phyloP scores from a whole-genome alignment of 202 grass and related monocot species.

The Brachypodium distachyon region DNA sequence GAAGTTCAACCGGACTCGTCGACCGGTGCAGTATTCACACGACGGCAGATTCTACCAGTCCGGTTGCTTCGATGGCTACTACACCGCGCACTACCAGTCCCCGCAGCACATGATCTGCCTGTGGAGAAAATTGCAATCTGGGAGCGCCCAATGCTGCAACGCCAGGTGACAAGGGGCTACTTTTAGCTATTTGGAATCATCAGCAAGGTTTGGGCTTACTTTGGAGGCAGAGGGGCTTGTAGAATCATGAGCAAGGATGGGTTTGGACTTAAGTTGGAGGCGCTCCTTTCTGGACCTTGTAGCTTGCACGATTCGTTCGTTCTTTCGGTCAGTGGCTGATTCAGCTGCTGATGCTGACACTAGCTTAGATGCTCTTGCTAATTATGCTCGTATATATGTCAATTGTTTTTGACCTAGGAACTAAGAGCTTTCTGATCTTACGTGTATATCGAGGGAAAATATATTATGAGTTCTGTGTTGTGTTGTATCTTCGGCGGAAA shows the following conservation, averaged over 20 bases:
- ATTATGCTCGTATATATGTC: slow-evolving; percentile 11
- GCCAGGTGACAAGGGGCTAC: slow-evolving; percentile 20
- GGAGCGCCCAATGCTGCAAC: slow-evolving; percentile 62
- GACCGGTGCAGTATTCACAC: slow-evolving; percentile 25
- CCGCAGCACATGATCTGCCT: slow-evolving; percentile 73
- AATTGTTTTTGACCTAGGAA: slow-evolving; percentile 14
- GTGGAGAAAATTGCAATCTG: slow-evolving; percentile 66
- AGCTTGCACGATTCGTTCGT: slow-evolving; percentile 10
- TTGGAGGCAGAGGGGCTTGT: background rate
- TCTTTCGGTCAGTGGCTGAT: slow-evolving; percentile 16
- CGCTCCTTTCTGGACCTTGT: background rate
- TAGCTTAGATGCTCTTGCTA: background rate
- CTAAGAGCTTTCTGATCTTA: background rate
- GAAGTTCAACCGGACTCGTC: slow-evolving; percentile 45
- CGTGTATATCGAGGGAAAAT: background rate
- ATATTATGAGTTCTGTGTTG: background rate
- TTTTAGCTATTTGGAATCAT: background rate
- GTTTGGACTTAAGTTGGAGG: background rate
- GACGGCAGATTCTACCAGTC: slow-evolving; percentile 70
- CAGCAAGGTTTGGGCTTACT: background rate
- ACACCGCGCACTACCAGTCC: slow-evolving; percentile 68
- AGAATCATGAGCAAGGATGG: too few species aligned
- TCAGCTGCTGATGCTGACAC: slow-evolving; percentile 24
- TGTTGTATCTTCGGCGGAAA: background rate
- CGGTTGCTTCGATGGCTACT: slow-evolving; percentile 60